Base-by-base conservation (phyloP, 768 basidiomycete species). In the Cystofilobasidium macerans region DNA sequence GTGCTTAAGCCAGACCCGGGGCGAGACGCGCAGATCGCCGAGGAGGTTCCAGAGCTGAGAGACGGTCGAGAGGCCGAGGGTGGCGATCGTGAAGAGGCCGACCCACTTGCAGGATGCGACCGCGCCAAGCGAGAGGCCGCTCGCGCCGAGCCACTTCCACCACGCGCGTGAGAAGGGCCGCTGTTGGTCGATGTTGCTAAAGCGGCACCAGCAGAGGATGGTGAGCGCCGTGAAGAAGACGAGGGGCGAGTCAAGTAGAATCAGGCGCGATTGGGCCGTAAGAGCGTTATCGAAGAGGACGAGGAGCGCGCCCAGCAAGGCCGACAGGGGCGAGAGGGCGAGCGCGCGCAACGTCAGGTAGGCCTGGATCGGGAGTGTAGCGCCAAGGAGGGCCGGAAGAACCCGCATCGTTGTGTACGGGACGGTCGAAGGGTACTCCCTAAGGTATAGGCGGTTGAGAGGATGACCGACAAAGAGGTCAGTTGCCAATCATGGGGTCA, bases 91-190 rank as follows among this genome's bases (percentile, higher is more conserved):
- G 78, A 99, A 97, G 26, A 99, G 79, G 13, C 95, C 95, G 47
- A 98, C 94, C 95, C 94, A 98, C 76, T 98, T 99, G 80, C 89
- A 90, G 72, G 86, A 88, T 36, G 87, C 83, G 57, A 94, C 91
- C 6, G 93, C 92, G 42, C 95, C 95, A 30, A 99, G 85, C 0
- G 86, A 84, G 18, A 94, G 79, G 35, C 95, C 95, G 2, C 89
- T 87, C 45, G 97, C 80, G 16, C 82, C 77, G 36, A 98, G 85
- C 87, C 90, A 94, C 0, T 81, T 79, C 95, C 95, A 99, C 95
- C 95, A 98, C 2, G 79, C 77, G 13, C 83, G 79, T 1, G 87
- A 86, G 77, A 98, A 99, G n/a, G 75, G 73, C 33, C 43, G 42
- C 24, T 22, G 22, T 18, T 45, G 45, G 78, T 95, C 87, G 76